These are phyloP conservation scores for Brassica balearica DNA, from an alignment of 441 rosid species.

Conservation along the genomic window DNA sequence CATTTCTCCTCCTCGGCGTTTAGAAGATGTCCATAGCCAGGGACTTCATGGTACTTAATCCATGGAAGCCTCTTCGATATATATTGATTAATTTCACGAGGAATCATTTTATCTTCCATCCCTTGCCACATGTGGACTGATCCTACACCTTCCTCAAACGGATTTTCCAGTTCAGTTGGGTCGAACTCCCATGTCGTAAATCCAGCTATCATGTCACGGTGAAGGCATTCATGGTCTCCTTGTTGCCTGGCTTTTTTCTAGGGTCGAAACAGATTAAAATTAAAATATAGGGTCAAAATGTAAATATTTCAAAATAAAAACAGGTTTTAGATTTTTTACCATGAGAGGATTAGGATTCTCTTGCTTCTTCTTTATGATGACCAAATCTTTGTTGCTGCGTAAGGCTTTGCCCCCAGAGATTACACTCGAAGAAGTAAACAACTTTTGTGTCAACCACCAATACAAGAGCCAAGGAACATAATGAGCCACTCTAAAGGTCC, in stretches of 20 bases:
- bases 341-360: background rate
- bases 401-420: background rate
- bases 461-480: conserved; percentile 8
- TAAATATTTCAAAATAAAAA: too few species aligned
- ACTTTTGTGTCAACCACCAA: conserved; percentile 1
- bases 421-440: background rate
- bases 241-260: background rate
- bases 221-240: conserved; percentile 6
- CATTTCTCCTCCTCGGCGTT: background rate
- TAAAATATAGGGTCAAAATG: background rate
- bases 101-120: background rate
- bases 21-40: background rate
- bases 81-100: background rate
- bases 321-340: background rate
- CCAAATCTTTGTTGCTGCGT: background rate
- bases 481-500: background rate
- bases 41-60: conserved; percentile 6
- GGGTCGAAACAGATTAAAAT: background rate
- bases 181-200: conserved; percentile 2
- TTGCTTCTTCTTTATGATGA: background rate
- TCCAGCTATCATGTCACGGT: conserved; percentile 11
- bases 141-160: conserved; percentile 2
- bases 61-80: background rate
- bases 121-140: conserved; percentile 9
- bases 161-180: background rate